phyloP scores from a whole-genome alignment of 2,329 filamentous ascomycete genomes.

The Sphaerulina musiva region DNA sequence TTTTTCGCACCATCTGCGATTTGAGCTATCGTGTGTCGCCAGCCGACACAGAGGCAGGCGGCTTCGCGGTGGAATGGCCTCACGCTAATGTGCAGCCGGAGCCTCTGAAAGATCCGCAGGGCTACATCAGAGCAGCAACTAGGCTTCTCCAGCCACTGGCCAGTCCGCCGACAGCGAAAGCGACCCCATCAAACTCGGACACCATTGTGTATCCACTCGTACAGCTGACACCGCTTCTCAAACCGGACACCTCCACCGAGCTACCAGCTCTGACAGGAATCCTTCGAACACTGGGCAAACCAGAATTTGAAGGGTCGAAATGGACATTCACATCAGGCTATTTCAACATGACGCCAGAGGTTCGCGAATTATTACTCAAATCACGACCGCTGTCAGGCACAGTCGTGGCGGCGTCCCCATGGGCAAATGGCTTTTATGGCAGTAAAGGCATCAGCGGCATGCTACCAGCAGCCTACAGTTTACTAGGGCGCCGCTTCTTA shows the following conservation, averaged over 20 bases:
- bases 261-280: slow-evolving; percentile 72
- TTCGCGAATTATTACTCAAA: slow-evolving; percentile 71
- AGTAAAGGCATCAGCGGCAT: slow-evolving; percentile 84
- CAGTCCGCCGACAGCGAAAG: slow-evolving; percentile 34
- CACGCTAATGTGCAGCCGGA: slow-evolving; percentile 64
- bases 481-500: slow-evolving; percentile 77
- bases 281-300: slow-evolving; percentile 61
- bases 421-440: slow-evolving; percentile 91
- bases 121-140: slow-evolving; percentile 65
- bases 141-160: slow-evolving; percentile 61
- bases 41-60: slow-evolving; percentile 38
- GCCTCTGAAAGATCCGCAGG: slow-evolving; percentile 62
- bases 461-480: slow-evolving; percentile 84
- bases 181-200: slow-evolving; percentile 39
- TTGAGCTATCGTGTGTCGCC: slow-evolving; percentile 77
- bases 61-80: slow-evolving; percentile 65
- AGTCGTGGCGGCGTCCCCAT: slow-evolving; percentile 84
- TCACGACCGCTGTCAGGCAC: slow-evolving; percentile 66
- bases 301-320: slow-evolving; percentile 57
- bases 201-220: slow-evolving; percentile 80
- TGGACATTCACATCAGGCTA: slow-evolving; percentile 99
- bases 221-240: slow-evolving; percentile 79
- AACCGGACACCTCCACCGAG: slow-evolving; percentile 77
- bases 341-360: slow-evolving; percentile 87
- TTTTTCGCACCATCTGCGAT: slow-evolving; percentile 70